These are phyloP conservation scores for Trametes cingulata DNA, from an alignment of 768 basidiomycete genomes.

Conservation along the genomic window DNA sequence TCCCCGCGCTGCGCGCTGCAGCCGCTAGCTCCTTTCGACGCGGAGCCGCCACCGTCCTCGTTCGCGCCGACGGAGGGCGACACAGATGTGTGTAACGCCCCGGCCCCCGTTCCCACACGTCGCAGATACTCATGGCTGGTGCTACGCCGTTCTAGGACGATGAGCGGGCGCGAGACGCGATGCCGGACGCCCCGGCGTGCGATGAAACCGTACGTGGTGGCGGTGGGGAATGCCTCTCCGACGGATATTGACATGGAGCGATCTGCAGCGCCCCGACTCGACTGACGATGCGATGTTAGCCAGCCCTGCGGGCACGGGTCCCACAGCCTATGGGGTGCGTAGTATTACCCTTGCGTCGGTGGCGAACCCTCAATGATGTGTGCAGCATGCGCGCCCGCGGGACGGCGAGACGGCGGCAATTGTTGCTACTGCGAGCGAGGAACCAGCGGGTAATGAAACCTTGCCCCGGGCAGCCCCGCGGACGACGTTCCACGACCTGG, in stretches of 20 bases:
- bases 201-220: conserved; percentile 1
- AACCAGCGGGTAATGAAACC: not conserved
- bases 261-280: conserved; percentile 2
- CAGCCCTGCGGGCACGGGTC: not conserved
- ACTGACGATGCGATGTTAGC: not conserved
- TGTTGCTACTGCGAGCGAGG: not conserved
- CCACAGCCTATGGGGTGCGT: conserved; percentile 4
- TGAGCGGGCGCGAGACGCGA: not conserved
- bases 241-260: not conserved
- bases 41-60: conserved; percentile 28
- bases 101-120: not conserved
- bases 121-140: not conserved
- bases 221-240: not conserved
- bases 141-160: conserved; percentile 11
- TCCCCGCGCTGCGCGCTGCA: not conserved
- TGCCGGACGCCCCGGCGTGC: not conserved
- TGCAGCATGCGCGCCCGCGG: conserved; percentile 1
- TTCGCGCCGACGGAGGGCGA: conserved; percentile 13
- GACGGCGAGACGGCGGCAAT: not conserved
- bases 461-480: conserved; percentile 4
- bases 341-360: not conserved
- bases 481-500: conserved; percentile 18
- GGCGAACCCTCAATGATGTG: not conserved
- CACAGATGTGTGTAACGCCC: conserved; percentile 15
- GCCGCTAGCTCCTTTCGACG: conserved; percentile 21